Evolutionary conservation across 805 yeast genomes (phyloP).

Genomic region (Grigorovia jiainica): DNA sequence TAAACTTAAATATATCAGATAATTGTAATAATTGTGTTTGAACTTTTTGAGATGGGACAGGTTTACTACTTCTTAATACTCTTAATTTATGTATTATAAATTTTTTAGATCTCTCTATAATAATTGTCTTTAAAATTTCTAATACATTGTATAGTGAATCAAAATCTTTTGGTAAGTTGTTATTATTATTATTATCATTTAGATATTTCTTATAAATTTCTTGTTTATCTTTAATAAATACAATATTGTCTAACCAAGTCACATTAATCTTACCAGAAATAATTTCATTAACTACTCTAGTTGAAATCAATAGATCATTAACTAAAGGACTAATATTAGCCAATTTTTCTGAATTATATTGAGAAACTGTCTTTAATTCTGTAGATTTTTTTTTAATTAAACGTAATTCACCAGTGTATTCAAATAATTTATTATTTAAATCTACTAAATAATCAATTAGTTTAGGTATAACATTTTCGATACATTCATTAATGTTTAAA

Average conservation of each 20-base stretch:
- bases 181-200: conserved; percentile 6
- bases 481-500: conserved; percentile 9
- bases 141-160: conserved; percentile 22
- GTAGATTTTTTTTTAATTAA: conserved; percentile 46
- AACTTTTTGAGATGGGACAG: conserved; percentile 60
- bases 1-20: conserved; percentile 51
- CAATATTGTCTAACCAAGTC: conserved; percentile 57
- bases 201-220: conserved; percentile 41
- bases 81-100: conserved; percentile 58
- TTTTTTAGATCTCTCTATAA: conserved; percentile 69
- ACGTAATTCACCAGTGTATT: conserved; percentile 53
- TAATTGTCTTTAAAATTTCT: conserved; percentile 46
- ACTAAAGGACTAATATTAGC: conserved; percentile 62
- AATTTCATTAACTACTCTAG: conserved; percentile 52
- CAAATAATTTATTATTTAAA: conserved; percentile 50
- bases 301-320: conserved; percentile 66
- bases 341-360: conserved; percentile 39
- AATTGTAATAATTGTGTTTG: conserved; percentile 58
- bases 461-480: conserved; percentile 33
- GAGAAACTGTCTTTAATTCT: conserved; percentile 38
- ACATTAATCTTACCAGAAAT: conserved; percentile 46
- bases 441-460: conserved; percentile 41
- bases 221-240: conserved; percentile 47
- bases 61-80: conserved; percentile 47
- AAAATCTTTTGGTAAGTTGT: conserved; percentile 21